Evolutionary conservation across 2,329 filamentous ascomycete genomes (phyloP), one percentile per base, ranked within the genome.

Genomic region (Talaromyces albobiverticillius): DNA sequence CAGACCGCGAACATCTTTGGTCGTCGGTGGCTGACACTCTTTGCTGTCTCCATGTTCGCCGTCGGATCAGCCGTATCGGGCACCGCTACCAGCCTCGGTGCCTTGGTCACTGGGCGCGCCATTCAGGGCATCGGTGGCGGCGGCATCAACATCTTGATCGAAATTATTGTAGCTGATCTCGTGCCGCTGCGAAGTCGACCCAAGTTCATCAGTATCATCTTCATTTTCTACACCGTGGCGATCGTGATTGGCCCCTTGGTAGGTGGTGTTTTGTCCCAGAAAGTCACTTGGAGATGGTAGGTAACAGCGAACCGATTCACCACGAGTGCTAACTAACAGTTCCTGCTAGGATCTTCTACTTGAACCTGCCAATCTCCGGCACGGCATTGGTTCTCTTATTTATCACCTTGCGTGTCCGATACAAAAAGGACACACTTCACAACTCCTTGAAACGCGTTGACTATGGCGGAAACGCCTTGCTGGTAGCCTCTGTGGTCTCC

Each of bases 1-100:
- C 78, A 82, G 59, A 57, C 79, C 0, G 71, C 76, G 9, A 73
- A 82, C 51, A 69, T 82, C 16, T 82, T 78, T 57, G 81, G 82
- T 3, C 71, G 81, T 1, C 71, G 76, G 20, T 73, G 67, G 48
- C 63, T 72, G 26, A 67, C 68, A 11, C 65, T 81, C 0, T 41
- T 62, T 6, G 63, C 76, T 3, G 71, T 81, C 1, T 68, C 65
- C 9, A 55, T 80, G 1, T 83, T 83, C 56, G 70, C 68, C 0
- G 58, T 84, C 0, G 82, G 82, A 0, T n/a, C 11, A 13, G 32
- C 11, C 32, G n/a, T 36, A 36, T 45, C 45, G 11, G 56, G 49
- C 26, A 43, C 29, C 2, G 53, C 59, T 23, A 52, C 52, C 2
- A 54, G 46, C 3, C 45, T 18, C 1, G 60, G 58, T 0, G 76